A percentile compares a stretch with the other conserved stretches of the same genome.
Conservation (phyloP, 768 basidiomycete genomes). For the Astraeus odoratus region DNA sequence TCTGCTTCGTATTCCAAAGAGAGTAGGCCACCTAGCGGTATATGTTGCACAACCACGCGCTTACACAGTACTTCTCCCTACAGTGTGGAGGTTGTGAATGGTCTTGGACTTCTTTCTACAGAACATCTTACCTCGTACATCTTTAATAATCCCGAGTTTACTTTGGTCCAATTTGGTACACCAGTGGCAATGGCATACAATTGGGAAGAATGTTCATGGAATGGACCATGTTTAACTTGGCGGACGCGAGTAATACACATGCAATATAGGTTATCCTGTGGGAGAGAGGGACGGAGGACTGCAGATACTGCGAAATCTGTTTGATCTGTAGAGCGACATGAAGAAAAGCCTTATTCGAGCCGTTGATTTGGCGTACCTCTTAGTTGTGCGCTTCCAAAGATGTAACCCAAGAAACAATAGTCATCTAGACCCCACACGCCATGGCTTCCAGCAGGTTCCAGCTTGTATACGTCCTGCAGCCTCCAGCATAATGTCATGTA, state of each 20-base stretch:
- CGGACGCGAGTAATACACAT: constrained; percentile 72
- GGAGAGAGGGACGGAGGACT: constrained; percentile 51
- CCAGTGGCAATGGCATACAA: constrained; percentile 79
- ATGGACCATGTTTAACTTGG: constrained; percentile 79
- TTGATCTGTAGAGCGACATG: constrained; percentile 41
- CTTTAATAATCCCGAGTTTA: constrained; percentile 84
- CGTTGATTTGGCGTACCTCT: constrained; percentile 42
- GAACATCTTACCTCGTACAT: constrained; percentile 77
- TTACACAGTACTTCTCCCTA: constrained; percentile 90
- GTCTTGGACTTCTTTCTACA: background rate
- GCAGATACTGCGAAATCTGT: constrained; percentile 55
- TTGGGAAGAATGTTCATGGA: constrained; percentile 89
- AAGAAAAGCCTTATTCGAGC: constrained; percentile 4
- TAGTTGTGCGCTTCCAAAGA: constrained; percentile 88
- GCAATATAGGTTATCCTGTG: constrained; percentile 73
- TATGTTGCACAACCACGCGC: constrained; percentile 93
- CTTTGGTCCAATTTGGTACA: constrained; percentile 90
- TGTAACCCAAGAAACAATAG: constrained; percentile 80
- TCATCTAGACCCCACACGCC: constrained; percentile 98
- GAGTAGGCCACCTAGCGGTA: constrained; percentile 71
- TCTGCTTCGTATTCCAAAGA: too few species aligned
- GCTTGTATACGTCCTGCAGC: constrained; percentile 80
- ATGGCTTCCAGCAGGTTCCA: constrained; percentile 96
- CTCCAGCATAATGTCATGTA: constrained; percentile 63
- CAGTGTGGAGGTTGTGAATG: background rate